Evolutionary conservation across 106 monocot species (phyloP), one percentile per base, ranked within the genome.

Genomic region (Allium sativum): DNA sequence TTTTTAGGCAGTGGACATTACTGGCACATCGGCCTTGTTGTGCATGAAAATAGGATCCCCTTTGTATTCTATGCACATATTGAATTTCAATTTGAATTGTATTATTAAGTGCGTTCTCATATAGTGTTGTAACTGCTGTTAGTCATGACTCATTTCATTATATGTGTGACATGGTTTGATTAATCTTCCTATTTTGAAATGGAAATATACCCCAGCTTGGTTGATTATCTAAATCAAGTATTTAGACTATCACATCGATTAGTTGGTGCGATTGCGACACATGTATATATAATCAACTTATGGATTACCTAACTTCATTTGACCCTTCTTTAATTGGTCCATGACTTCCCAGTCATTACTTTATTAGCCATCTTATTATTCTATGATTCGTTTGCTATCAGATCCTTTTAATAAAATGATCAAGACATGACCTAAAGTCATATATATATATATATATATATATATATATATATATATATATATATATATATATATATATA

Each of bases 291-390:
- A 21, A 45, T 61, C 61, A 45, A 45, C 12, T 42, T 61, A 19
- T 61, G 45, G 61, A 44, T 43, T 61, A 45, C 61, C 61, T 61
- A 61, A 61, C 44, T 44, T 18, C 40, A 43, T 59, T 59, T 59
- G 59, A 59, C 40, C 42, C 42, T 59, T 18, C 10, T 8, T 55
- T 14, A 40, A 12, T 58, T 12, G 40, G 42, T 31, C 43, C 9
- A n/a, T 17, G 17, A 59, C 42, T 59, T 9, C 59, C 43, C 43
- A 40, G n/a, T 43, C 11, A 31, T 22, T 7, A 12, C 21, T 22
- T 31, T 2, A 40, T 31, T 56, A 12, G 19, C 22, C 8, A 45
- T 45, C 44, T 45, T 19, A 61, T 45, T 44, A 45, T 61, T 10
- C 17, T 61, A 44, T 44, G 18, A 45, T 45, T 18, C 40, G 9